Base-by-base conservation (phyloP, 192 early-diverging fungal genomes). In the Backusella sp. region DNA sequence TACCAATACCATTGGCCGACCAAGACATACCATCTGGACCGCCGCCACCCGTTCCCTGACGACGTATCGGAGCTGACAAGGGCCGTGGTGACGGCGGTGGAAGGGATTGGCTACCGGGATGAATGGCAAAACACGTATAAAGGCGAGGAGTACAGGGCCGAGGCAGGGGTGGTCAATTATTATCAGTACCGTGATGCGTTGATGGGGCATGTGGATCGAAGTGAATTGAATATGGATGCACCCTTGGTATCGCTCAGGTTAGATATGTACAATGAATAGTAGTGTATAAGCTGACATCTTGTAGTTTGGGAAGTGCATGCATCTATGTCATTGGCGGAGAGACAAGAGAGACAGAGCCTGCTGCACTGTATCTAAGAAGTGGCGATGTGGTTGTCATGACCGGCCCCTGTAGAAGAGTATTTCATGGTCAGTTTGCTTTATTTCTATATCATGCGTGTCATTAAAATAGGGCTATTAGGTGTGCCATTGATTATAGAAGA, bases 91-190 rank as follows among this genome's bases (percentile, higher is more conserved):
- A 82, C 76, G 56, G 86, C 91, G 0, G 87, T 93, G 8, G 79
- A 91, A 66, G 78, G 80, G 66, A 75, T 91, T 9, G 79, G 84
- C 9, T 77, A 77, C 34, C 37, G 68, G 4, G 69, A 73, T 15
- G 68, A 23, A 34, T 78, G 73, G 68, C 23, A 82, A 7, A 95
- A 93, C 66, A 77, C 74, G 0, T 96, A 94, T 74, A 49, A 83
- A 11, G 86, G 84, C 12, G 69, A 82, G 2, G 53, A 86, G 44
- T 97, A 89, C 78, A 84, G 76, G 34, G 86, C 94, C 66, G 93
- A 99, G 77, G 98, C 96, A 4, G 98, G 96, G 3, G 95, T 99
- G 0, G 79, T 99, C 36, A 99, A 99, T 81, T 97, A 93, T 76
- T 99, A 99, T 77, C 91, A 93, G 42, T 82, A 88, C 59, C 86